These are phyloP conservation scores for Leishmania mexicana DNA, from an alignment of 208 protist species.

Conservation along the genomic window DNA sequence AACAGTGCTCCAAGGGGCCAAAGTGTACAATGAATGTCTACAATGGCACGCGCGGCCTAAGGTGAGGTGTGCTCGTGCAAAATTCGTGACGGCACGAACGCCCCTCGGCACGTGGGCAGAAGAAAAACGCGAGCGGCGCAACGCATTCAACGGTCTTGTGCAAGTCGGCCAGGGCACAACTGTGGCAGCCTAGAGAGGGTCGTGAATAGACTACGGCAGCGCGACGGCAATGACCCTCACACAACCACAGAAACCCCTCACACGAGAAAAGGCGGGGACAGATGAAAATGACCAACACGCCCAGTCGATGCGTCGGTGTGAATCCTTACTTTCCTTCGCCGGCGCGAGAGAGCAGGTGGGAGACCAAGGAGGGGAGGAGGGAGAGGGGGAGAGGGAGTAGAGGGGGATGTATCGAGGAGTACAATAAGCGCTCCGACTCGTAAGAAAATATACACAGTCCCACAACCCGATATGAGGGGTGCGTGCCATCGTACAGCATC, in stretches of 20 bases:
- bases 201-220: neutral
- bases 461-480: too few species aligned
- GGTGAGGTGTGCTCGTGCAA: neutral
- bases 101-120: neutral
- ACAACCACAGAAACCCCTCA: neutral
- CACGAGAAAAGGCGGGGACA: neutral
- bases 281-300: neutral
- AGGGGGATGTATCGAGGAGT: neutral
- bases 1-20: neutral
- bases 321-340: neutral
- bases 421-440: neutral
- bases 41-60: neutral
- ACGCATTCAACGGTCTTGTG: neutral
- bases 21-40: neutral
- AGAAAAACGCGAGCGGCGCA: neutral
- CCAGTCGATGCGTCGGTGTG: neutral
- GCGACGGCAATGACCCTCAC: neutral
- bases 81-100: neutral
- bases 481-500: neutral
- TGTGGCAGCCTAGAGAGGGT: neutral
- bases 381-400: neutral
- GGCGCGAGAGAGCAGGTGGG: neutral
- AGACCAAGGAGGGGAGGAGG: neutral
- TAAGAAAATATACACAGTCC: neutral
- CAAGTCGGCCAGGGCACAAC: neutral